Evolutionary conservation across 2,329 filamentous ascomycete species (phyloP), one percentile per base, ranked within the genome.

Genomic region (Ophiostoma montium): DNA sequence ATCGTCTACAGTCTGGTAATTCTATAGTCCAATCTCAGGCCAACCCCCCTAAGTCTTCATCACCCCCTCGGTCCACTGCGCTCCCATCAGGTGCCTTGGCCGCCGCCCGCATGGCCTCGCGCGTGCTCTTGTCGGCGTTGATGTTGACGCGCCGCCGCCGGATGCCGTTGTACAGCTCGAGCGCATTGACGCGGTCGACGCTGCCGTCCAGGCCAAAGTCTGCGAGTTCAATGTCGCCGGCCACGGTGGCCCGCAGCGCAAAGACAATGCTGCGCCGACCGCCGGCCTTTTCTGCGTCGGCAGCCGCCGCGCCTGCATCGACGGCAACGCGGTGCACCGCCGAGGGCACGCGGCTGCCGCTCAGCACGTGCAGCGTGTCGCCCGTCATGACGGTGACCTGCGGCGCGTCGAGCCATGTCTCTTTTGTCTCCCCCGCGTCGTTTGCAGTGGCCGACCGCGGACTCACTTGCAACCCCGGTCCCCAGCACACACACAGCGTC

Each of bases 241-340:
- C 38, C 12, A 47, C 50, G 4, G 56, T 55, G 13, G 55, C 46
- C 11, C 56, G 54, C 41, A 58, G 47, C 10, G 56, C 56, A 42
- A 58, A 57, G 15, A 58, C 56, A 32, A 57, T 56, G 50, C 56
- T 58, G 13, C 53, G 49, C n/a, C 56, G 53, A 18, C 35, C 46
- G 31, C 30, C 30, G n/a, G 16, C 21, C 5, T 47, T n/a, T 2
- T 30, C 32, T 2, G 16, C 36, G 11, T 48, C 42, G 2, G 9
- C 33, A 7, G 15, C 3, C 10, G 5, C 7, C 12, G 19, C 33
- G n/a, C 15, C 30, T 3, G 27, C 9, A 13, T 49, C 50, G 9
- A 54, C 55, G 8, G 53, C 50, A 12, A 57, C 56, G 11, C 56
- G 54, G 46, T 58, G 56, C n/a, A 49, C 11, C 1, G 52, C 56